phyloP scores from a whole-genome alignment of 306 rosid species.

The Trifolium pratense region DNA sequence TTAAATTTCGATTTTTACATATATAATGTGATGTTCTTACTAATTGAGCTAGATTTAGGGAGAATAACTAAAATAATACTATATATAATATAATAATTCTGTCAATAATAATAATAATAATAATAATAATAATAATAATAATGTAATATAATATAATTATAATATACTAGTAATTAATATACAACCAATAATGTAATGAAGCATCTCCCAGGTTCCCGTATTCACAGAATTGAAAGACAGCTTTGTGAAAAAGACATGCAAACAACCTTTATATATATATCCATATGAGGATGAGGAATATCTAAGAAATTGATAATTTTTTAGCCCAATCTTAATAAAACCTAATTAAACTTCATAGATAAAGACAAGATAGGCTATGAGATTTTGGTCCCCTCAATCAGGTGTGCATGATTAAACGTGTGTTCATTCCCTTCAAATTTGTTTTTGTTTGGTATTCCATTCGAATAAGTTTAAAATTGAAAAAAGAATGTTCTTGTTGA shows the following conservation, averaged over 20 bases:
- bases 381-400: not conserved
- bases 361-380: not conserved
- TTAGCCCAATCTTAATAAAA: not conserved
- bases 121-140: no score
- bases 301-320: not conserved
- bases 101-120: no score
- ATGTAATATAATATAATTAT: no score
- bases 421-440: not conserved
- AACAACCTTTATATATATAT: slow-evolving; percentile 34
- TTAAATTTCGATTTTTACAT: no score
- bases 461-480: not conserved
- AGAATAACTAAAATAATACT: no score
- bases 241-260: slow-evolving; percentile 33
- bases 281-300: not conserved
- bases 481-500: no score
- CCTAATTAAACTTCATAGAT: not conserved
- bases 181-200: slow-evolving; percentile 30
- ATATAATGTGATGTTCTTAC: no score
- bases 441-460: not conserved
- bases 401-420: not conserved
- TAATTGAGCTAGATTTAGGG: no score
- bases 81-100: no score
- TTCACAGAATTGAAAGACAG: slow-evolving; percentile 23
- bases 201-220: not conserved
- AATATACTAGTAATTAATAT: no score